A percentile compares a stretch with the other conserved stretches of the same genome.
Conservation (phyloP, 2,329 filamentous ascomycete species). For the Aspergillus fischeri region DNA sequence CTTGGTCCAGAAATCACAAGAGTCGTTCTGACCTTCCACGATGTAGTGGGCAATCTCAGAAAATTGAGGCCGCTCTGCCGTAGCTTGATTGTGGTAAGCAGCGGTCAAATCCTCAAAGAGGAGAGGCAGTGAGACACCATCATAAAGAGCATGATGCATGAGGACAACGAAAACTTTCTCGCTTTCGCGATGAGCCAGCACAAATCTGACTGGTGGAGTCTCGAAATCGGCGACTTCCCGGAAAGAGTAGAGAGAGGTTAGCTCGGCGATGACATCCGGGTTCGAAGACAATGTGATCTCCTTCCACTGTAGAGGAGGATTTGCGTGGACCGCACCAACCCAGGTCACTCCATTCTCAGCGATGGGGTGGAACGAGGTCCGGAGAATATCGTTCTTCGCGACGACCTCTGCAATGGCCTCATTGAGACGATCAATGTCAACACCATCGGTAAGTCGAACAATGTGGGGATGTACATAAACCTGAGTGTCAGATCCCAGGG, state of each 20-base stretch:
- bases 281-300: conserved; percentile 16
- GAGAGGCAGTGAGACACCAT: conserved; percentile 74
- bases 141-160: conserved; percentile 79
- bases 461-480: conserved; percentile 74
- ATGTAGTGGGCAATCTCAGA: conserved; percentile 54
- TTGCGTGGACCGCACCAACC: conserved; percentile 25
- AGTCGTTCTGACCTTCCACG: conserved; percentile 44
- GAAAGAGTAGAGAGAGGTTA: conserved; percentile 12
- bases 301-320: conserved; percentile 15
- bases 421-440: conserved; percentile 48
- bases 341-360: conserved; percentile 18
- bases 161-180: conserved; percentile 54
- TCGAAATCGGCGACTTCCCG: conserved; percentile 17
- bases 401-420: conserved; percentile 55
- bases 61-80: conserved; percentile 17
- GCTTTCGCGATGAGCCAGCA: conserved; percentile 27
- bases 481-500: conserved; percentile 48
- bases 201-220: conserved; percentile 29
- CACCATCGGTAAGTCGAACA: conserved; percentile 47
- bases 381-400: conserved; percentile 56
- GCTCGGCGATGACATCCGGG: conserved; percentile 10
- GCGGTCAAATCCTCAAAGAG: conserved; percentile 64
- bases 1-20: conserved; percentile 27
- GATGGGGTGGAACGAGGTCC: conserved; percentile 49
- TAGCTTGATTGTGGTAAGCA: conserved; percentile 52